phyloP scores from a whole-genome alignment of 2,329 filamentous ascomycete genomes.

The Berkeleyomyces rouxiae region DNA sequence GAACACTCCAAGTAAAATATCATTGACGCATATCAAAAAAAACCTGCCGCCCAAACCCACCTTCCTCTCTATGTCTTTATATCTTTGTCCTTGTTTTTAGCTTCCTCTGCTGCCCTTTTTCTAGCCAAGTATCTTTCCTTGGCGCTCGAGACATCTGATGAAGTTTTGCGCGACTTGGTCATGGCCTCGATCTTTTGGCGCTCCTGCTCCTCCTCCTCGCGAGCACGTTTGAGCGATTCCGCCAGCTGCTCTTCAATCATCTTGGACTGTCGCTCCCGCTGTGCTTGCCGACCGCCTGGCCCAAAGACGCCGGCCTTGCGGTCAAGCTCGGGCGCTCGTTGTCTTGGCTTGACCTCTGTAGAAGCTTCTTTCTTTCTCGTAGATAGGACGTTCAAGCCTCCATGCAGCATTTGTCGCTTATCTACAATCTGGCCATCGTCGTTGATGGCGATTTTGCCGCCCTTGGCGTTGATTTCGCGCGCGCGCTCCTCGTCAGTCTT shows the following conservation, averaged over 20 bases:
- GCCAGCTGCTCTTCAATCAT: constrained; percentile 69
- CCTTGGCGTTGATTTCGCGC: constrained; percentile 46
- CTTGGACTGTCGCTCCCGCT: constrained; percentile 57
- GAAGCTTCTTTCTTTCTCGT: background rate
- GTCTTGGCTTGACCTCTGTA: background rate
- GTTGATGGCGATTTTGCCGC: constrained; percentile 49
- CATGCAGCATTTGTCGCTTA: constrained; percentile 61
- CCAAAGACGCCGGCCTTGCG: constrained; percentile 23
- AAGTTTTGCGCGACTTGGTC: constrained; percentile 63
- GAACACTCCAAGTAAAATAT: background rate
- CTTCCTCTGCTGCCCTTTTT: constrained; percentile 58
- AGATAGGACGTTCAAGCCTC: constrained; percentile 56
- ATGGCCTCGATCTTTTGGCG: constrained; percentile 43
- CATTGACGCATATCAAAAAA: background rate
- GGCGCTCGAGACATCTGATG: constrained; percentile 57
- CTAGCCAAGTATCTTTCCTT: constrained; percentile 65
- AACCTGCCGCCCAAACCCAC: background rate
- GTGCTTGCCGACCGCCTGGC: constrained; percentile 33
- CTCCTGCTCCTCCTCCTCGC: constrained; percentile 50
- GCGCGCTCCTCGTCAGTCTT: constrained; percentile 49
- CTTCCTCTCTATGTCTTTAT: background rate
- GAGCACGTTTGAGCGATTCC: constrained; percentile 51
- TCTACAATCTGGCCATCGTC: constrained; percentile 74
- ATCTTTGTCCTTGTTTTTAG: constrained; percentile 29
- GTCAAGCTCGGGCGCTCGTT: constrained; percentile 8